Evolutionary conservation across 2,329 filamentous ascomycete genomes (phyloP), one percentile per base, ranked within the genome.

Genomic region (Fusarium sp.): DNA sequence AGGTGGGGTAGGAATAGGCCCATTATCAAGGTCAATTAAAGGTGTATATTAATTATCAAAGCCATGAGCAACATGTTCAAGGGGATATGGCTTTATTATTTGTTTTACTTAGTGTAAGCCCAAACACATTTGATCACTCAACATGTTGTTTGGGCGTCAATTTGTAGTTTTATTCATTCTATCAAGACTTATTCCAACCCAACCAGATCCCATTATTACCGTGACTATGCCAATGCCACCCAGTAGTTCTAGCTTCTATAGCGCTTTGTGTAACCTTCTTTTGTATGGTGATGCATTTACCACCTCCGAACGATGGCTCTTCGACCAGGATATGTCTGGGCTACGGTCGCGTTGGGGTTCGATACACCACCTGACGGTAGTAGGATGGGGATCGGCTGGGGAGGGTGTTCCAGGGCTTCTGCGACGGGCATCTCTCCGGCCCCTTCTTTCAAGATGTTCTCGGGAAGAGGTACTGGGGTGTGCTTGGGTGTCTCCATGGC

Each of bases 231-330:
- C 34, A n/a, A n/a, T n/a, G 17, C 11, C n/a, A n/a, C 34, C 34
- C 17, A n/a, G 17, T n/a, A 36, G 34, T 36, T 36, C 34, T 10
- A 28, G 9, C 12, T 26, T 30, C 20, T n/a, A 56, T 40, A 20
- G 21, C 38, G 34, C 52, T 28, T 26, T 42, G 20, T 20, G 34
- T 32, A 8, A 36, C 19, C 24, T 20, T 11, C 34, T 24, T 34
- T 51, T 32, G 8, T 42, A 19, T n/a, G 42, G 21, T 11, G 15
- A 38, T 23, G 20, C n/a, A 1, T 30, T 51, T n/a, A 65, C 45
- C 55, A 68, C n/a, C 44, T 62, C 8, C 51, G 63, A 19, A 68
- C 39, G 2, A 66, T 34, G 3, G 63, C 63, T 15, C 62, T 38
- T 4, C 63, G 63, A 2, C 57, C 49, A 4, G 50, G 52, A 34